These are phyloP conservation scores for Termitomyces sp. DNA, from an alignment of 768 basidiomycete species.

Conservation along the genomic window DNA sequence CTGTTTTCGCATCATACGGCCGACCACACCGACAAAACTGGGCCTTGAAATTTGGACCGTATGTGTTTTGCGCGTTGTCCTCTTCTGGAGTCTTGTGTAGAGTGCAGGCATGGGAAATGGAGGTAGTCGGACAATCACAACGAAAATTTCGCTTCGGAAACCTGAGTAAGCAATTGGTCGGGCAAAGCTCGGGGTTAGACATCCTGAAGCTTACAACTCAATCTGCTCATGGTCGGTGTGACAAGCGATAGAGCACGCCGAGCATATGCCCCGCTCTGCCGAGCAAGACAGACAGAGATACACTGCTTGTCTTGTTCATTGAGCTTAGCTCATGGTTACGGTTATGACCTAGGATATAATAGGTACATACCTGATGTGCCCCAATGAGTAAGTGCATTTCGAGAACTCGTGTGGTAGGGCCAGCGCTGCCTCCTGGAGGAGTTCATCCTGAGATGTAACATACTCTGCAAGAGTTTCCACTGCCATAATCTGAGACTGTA, in stretches of 20 bases:
- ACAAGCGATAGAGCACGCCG: slow-evolving; percentile 82
- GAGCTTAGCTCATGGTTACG: slow-evolving; percentile 10
- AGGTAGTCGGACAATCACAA: slow-evolving; percentile 78
- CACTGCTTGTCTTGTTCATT: slow-evolving; percentile 57
- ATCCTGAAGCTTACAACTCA: slow-evolving; percentile 47
- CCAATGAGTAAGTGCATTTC: slow-evolving; percentile 58
- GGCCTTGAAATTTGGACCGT: slow-evolving; percentile 70
- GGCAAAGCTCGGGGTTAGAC: slow-evolving; percentile 4
- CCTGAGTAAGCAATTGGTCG: slow-evolving; percentile 20
- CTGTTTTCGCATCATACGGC: slow-evolving; percentile 66
- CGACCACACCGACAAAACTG: slow-evolving; percentile 73
- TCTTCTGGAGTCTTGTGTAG: slow-evolving; percentile 51
- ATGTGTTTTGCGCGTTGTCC: slow-evolving; percentile 55
- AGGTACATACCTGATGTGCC: slow-evolving; percentile 40
- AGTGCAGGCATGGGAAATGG: slow-evolving; percentile 57
- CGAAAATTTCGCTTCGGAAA: slow-evolving; percentile 82
- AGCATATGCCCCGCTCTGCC: slow-evolving; percentile 64
- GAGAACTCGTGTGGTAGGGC: slow-evolving; percentile 64
- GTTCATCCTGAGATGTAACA: slow-evolving; percentile 42
- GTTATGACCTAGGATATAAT: neutral
- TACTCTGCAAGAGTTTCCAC: slow-evolving; percentile 37
- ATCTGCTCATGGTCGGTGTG: slow-evolving; percentile 85
- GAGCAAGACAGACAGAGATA: slow-evolving; percentile 79
- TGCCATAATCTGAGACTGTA: neutral
- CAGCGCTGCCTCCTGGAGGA: slow-evolving; percentile 46